Conservation (phyloP, 1,139 yeast genomes). For the Pichia sp. region DNA sequence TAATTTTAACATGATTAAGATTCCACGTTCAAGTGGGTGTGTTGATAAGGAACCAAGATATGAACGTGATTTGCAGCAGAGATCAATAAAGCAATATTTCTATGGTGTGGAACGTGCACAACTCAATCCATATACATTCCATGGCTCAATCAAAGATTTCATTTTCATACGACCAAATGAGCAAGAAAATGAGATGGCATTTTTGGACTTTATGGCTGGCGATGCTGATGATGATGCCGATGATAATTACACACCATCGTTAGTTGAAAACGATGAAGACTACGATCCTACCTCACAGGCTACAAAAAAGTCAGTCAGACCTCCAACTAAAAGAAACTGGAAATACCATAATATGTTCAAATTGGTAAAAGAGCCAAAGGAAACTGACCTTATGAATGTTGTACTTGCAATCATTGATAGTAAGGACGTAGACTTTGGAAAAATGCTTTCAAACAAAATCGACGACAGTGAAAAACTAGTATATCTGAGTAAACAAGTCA, state of each 20-base stretch:
- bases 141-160: slow-evolving; percentile 48
- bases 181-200: slow-evolving; percentile 21
- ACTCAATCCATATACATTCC: slow-evolving; percentile 71
- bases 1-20: slow-evolving; percentile 48
- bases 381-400: slow-evolving; percentile 27
- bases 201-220: slow-evolving; percentile 34
- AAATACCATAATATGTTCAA: slow-evolving; percentile 12
- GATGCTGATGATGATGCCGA: slow-evolving; percentile 36
- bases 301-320: neutral
- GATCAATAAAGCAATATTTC: slow-evolving; percentile 79
- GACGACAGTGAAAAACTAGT: slow-evolving; percentile 10
- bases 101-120: slow-evolving; percentile 69
- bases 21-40: slow-evolving; percentile 69
- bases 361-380: slow-evolving; percentile 15
- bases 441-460: slow-evolving; percentile 9
- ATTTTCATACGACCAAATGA: slow-evolving; percentile 47
- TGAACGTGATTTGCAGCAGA: slow-evolving; percentile 67
- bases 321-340: slow-evolving; percentile 43
- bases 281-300: slow-evolving; percentile 9
- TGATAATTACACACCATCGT: neutral
- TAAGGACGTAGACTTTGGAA: slow-evolving; percentile 22
- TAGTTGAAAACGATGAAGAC: slow-evolving; percentile 8
- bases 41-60: slow-evolving; percentile 71
- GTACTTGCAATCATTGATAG: slow-evolving; percentile 30
- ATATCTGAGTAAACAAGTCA: slow-evolving; percentile 13